Conservation (phyloP, 1,284 basidiomycete species). For the Tetrapyrgos nigripes region DNA sequence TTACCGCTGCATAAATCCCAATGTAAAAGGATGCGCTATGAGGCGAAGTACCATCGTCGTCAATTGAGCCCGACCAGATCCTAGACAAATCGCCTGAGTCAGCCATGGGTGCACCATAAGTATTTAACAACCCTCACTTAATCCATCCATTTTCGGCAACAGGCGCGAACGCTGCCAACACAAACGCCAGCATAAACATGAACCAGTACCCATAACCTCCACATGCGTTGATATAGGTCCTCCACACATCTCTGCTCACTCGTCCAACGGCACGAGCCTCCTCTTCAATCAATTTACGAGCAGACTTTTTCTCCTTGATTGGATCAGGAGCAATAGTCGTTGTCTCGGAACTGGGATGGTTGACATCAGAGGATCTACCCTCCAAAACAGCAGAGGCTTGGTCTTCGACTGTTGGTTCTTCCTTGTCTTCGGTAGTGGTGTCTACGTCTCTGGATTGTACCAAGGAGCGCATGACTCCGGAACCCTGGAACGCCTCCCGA, state of each 20-base stretch:
- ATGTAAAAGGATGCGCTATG: constrained; percentile 80
- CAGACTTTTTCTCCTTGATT: constrained; percentile 68
- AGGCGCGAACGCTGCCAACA: constrained; percentile 74
- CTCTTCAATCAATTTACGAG: constrained; percentile 89
- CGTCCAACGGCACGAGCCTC: constrained; percentile 88
- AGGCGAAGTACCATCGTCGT: constrained; percentile 33
- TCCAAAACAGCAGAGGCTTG: constrained; percentile 24
- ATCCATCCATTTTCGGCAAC: constrained; percentile 88
- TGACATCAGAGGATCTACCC: constrained; percentile 31
- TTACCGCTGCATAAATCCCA: constrained; percentile 73
- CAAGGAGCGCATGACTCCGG: constrained; percentile 70
- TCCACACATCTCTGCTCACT: constrained; percentile 83
- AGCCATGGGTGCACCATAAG: constrained; percentile 6
- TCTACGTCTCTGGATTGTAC: constrained; percentile 66
- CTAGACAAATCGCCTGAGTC: constrained; percentile 44
- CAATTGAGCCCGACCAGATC: constrained; percentile 67
- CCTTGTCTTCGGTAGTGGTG: constrained; percentile 50
- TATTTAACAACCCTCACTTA: constrained; percentile 49
- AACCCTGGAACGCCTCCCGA: constrained; percentile 68
- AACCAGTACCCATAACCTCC: constrained; percentile 76
- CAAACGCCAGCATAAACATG: constrained; percentile 64
- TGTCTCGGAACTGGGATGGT: constrained; percentile 59
- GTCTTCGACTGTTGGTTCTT: constrained; percentile 41
- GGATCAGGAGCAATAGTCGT: constrained; percentile 41
- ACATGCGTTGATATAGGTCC: constrained; percentile 77